Evolutionary conservation across 441 rosid genomes (phyloP), one percentile per base, ranked within the genome.

Genomic region (Gossypium davidsonii): DNA sequence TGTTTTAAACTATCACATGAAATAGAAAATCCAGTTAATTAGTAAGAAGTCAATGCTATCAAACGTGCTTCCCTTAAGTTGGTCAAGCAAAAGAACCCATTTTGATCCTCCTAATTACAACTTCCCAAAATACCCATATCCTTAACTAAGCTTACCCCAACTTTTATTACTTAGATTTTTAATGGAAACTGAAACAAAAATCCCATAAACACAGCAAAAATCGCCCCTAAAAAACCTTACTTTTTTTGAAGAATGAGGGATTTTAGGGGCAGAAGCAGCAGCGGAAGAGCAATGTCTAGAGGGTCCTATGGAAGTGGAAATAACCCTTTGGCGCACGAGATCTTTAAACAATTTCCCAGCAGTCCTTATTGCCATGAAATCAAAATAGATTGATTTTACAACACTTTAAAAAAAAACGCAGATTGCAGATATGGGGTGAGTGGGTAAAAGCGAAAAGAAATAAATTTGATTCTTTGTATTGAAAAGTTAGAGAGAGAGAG

Each of bases 171-270:
- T 39, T 31, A 37, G 10, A 37, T 1, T 8, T 17, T 39, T 34
- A 34, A 34, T 64, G 31, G 5, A 20, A 42, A 64, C 1, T 3
- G 4, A 20, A n/a, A 23, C 2, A 48, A 21, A 21, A 21, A 44
- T 12, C 56, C 7, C 56, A 44, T 21, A 44, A 66, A 66, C 2
- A 11, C 20, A 44, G 14, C 10, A 46, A 66, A 10, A 5, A 14
- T 11, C 20, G 9, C 8, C 6, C 17, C 10, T 56, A 56, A n/a
- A 25, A 39, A 42, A 20, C 53, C 72, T 69, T 80, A 91, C 98
- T 76, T 85, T 89, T 85, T 85, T 91, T 72, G 96, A 88, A 75
- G 83, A 90, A 73, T 91, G 97, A 70, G 94, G 94, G 58, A 93
- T 91, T 80, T 90, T 88, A 70, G 89, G 88, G 52, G 84, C 73